Evolutionary conservation across 192 early-diverging fungal species (phyloP).

Genomic region (Linnemannia zychae): DNA sequence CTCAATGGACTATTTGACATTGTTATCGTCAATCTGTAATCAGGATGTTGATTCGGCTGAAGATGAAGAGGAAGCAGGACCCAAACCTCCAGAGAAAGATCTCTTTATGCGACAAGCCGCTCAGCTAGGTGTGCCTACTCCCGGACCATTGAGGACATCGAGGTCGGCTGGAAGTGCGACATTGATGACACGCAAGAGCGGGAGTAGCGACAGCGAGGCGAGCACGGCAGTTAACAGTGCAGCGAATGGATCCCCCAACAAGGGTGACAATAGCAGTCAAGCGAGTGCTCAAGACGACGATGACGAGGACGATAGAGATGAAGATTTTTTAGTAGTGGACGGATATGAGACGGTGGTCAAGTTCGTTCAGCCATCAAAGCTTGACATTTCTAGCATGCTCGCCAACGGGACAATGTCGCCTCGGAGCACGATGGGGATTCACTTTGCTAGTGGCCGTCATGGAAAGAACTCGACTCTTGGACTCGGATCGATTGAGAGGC

Average conservation of each 20-base stretch:
- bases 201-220: slow-evolving; percentile 34
- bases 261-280: background rate
- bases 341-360: slow-evolving; percentile 47
- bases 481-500: slow-evolving; percentile 8
- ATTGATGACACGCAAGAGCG: slow-evolving; percentile 25
- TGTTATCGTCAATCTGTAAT: slow-evolving; percentile 38
- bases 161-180: slow-evolving; percentile 42
- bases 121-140: background rate
- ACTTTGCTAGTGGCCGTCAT: slow-evolving; percentile 32
- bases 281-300: background rate
- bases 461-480: slow-evolving; percentile 28
- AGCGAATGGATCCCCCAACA: slow-evolving; percentile 1
- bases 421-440: slow-evolving; percentile 33
- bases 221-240: slow-evolving; percentile 29
- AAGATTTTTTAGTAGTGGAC: slow-evolving; percentile 48
- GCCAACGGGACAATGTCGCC: slow-evolving; percentile 42
- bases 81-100: slow-evolving; percentile 38
- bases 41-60: slow-evolving; percentile 11
- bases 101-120: background rate
- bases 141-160: slow-evolving; percentile 18
- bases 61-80: slow-evolving; percentile 16
- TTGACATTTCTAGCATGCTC: slow-evolving; percentile 44
- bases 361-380: slow-evolving; percentile 25
- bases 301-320: slow-evolving; percentile 35
- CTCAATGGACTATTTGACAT: slow-evolving; percentile 60